phyloP scores from a whole-genome alignment of 768 basidiomycete genomes.

The Amanita exitialis region DNA sequence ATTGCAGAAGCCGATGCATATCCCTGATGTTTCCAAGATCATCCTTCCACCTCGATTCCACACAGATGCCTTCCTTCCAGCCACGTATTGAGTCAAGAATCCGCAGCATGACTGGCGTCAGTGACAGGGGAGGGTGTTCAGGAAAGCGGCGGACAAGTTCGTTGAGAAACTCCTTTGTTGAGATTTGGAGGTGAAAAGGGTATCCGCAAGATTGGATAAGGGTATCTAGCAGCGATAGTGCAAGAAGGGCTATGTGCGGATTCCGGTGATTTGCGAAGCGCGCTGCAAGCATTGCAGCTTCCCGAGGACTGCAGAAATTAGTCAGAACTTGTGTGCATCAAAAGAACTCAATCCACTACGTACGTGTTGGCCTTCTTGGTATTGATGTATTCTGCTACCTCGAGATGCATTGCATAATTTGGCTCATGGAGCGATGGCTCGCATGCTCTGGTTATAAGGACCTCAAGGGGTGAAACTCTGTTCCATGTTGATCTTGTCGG shows the following conservation, averaged over 20 bases:
- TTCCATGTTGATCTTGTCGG: slow-evolving; percentile 38
- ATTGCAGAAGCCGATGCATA: slow-evolving; percentile 90
- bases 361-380: slow-evolving; percentile 94
- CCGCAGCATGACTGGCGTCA: slow-evolving; percentile 88
- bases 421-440: slow-evolving; percentile 81
- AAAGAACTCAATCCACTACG: slow-evolving; percentile 15
- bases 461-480: slow-evolving; percentile 53
- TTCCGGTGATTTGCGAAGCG: slow-evolving; percentile 87
- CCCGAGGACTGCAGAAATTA: slow-evolving; percentile 57
- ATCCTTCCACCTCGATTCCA: slow-evolving; percentile 86
- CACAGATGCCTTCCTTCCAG: slow-evolving; percentile 94
- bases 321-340: not conserved
- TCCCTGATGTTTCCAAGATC: slow-evolving; percentile 95
- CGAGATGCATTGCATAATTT: slow-evolving; percentile 86
- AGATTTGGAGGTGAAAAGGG: slow-evolving; percentile 91
- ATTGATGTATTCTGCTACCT: slow-evolving; percentile 91
- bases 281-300: slow-evolving; percentile 80
- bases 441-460: slow-evolving; percentile 74
- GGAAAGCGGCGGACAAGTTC: slow-evolving; percentile 97
- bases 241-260: slow-evolving; percentile 81
- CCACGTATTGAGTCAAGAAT: slow-evolving; percentile 87
- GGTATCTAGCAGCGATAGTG: slow-evolving; percentile 80
- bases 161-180: slow-evolving; percentile 97
- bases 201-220: slow-evolving; percentile 96
- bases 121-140: slow-evolving; percentile 92